Percentiles rank a stretch among this genome's conserved stretches.
These are phyloP conservation scores for Lagenaria siceraria DNA, from an alignment of 306 rosid species.

Conservation along the genomic window DNA sequence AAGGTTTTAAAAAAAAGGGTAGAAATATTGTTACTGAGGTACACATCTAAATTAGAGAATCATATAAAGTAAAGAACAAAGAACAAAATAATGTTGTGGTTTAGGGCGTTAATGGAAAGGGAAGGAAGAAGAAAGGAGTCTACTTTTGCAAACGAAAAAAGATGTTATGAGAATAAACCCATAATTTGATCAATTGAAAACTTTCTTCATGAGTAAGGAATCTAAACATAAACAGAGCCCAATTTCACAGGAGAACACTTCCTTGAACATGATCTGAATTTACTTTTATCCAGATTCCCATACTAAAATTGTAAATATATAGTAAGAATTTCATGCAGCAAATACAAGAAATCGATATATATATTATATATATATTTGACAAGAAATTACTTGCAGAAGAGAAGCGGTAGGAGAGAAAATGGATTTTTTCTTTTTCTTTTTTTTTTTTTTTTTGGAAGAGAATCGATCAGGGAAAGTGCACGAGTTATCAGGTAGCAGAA, in stretches of 20 bases:
- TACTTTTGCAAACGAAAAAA: too few species aligned
- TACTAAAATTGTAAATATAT: not conserved
- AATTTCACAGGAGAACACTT: not conserved
- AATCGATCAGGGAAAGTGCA: not conserved
- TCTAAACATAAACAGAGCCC: not conserved
- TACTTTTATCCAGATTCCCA: not conserved
- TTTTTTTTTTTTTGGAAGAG: not conserved
- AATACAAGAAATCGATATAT: not conserved
- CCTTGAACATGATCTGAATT: not conserved
- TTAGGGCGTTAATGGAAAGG: too few species aligned
- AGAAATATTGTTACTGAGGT: too few species aligned
- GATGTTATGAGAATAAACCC: not conserved
- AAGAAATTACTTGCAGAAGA: conserved; percentile 1
- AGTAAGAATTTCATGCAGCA: not conserved
- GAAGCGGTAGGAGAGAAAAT: not conserved
- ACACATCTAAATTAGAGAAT: too few species aligned
- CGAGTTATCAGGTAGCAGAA: conserved; percentile 21
- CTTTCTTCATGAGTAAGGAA: not conserved
- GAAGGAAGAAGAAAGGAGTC: too few species aligned
- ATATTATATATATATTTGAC: not conserved
- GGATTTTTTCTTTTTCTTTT: not conserved
- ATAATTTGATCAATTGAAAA: not conserved
- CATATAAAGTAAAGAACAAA: too few species aligned
- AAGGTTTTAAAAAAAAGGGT: too few species aligned
- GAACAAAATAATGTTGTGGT: too few species aligned